Conservation (phyloP, 257 asterid genomes). For the Haberlea rhodopensis region DNA sequence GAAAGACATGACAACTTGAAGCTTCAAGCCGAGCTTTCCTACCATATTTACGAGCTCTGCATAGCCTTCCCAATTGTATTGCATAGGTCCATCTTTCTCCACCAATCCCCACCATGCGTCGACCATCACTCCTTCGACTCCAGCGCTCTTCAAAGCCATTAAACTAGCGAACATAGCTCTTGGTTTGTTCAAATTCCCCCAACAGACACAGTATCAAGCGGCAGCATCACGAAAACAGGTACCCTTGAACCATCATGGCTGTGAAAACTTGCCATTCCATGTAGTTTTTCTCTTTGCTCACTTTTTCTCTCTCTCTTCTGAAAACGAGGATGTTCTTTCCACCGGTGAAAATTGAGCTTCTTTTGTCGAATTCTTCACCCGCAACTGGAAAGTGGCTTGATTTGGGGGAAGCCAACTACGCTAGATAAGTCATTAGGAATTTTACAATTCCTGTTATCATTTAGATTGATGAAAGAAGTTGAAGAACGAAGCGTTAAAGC, state of each 20-base stretch:
- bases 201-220: slow-evolving; percentile 65
- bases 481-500: slow-evolving; percentile 74
- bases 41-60: slow-evolving; percentile 75
- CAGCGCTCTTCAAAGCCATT: slow-evolving; percentile 83
- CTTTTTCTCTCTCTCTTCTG: slow-evolving; percentile 33
- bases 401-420: slow-evolving; percentile 47
- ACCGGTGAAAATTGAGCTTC: neutral
- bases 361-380: slow-evolving; percentile 6
- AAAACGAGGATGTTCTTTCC: neutral
- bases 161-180: slow-evolving; percentile 81
- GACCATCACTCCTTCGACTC: slow-evolving; percentile 92
- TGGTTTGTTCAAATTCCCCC: slow-evolving; percentile 62
- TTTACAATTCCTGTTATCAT: slow-evolving; percentile 42
- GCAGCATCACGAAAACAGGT: slow-evolving; percentile 90
- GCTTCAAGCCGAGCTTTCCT: slow-evolving; percentile 66
- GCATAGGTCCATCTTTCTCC: slow-evolving; percentile 83
- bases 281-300: slow-evolving; percentile 52
- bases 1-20: slow-evolving; percentile 92
- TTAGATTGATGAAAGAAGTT: slow-evolving; percentile 52
- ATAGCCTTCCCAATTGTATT: slow-evolving; percentile 92
- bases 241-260: slow-evolving; percentile 43
- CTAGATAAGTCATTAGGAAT: slow-evolving; percentile 49
- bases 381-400: slow-evolving; percentile 23
- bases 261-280: slow-evolving; percentile 39
- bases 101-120: slow-evolving; percentile 98